Percentiles rank a stretch among this genome's conserved stretches.
These are phyloP conservation scores for Trametopsis cervina DNA, from an alignment of 768 basidiomycete genomes.

Conservation along the genomic window DNA sequence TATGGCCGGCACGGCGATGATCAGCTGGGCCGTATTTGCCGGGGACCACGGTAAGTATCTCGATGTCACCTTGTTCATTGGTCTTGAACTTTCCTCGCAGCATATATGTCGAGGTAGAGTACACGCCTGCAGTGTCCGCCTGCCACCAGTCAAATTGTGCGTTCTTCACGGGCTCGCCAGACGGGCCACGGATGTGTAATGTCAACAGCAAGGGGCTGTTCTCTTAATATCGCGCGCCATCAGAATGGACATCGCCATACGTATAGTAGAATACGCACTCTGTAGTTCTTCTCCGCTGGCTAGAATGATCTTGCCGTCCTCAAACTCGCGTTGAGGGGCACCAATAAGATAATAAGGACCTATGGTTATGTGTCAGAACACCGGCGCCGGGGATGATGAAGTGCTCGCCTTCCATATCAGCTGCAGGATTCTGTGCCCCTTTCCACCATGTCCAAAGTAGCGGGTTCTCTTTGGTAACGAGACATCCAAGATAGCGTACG, in stretches of 20 bases:
- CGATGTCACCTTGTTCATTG: constrained; percentile 15
- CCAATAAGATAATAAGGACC: constrained; percentile 20
- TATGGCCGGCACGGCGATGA: constrained; percentile 14
- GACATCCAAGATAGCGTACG: neutral
- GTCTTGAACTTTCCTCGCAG: constrained; percentile 20
- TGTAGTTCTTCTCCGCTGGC: constrained; percentile 12
- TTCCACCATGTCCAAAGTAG: constrained; percentile 9
- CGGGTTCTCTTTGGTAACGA: constrained; percentile 7
- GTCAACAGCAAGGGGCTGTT: constrained; percentile 15
- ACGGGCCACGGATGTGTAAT: constrained; percentile 14
- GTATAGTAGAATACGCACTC: constrained; percentile 7
- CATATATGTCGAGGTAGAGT: constrained; percentile 15
- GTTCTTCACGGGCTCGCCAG: constrained; percentile 18
- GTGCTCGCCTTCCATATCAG: constrained; percentile 15
- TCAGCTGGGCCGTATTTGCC: constrained; percentile 15
- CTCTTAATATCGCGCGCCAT: constrained; percentile 8
- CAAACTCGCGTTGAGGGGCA: constrained; percentile 16
- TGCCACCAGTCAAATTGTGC: constrained; percentile 22
- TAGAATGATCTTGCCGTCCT: constrained; percentile 21
- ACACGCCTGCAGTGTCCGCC: constrained; percentile 16
- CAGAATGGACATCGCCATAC: neutral
- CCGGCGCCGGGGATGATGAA: too few species aligned
- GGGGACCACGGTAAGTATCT: constrained; percentile 19
- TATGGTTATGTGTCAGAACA: too few species aligned
- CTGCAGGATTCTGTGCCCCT: constrained; percentile 5